Base-by-base conservation (phyloP, 2,329 filamentous ascomycete species). In the Hysterium pulicare region DNA sequence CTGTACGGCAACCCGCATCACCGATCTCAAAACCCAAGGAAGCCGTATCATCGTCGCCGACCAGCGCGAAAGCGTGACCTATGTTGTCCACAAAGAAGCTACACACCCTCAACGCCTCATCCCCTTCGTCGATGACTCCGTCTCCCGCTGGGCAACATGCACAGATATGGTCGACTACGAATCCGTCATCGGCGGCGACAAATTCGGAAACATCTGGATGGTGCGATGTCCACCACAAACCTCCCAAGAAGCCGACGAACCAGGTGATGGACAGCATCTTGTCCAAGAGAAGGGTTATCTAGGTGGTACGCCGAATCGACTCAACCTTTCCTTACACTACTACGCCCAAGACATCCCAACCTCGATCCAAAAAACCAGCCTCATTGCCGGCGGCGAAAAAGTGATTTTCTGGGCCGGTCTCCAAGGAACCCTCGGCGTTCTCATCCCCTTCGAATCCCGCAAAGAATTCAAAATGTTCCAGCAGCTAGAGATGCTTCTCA, bases 401-500 rank as follows among this genome's bases (percentile, higher is more conserved):
- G 82, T 97, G 31, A 72, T 98, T 2, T 77, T 98, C 40, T 98
- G 93, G 93, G 87, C 86, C 51, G 94, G 94, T 16, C 75, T 98
- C 15, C 91, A 96, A 69, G 94, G 93, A 37, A 97, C 93, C 0
- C 81, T 99, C 30, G 93, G 91, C 37, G 88, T 95, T 40, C 77
- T 98, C 36, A 86, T 98, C 35, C 93, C 94, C 0, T 97, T 99
- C 62, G 75, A 90, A 35, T 86, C 84, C 49, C 86, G 94, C 28
- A 90, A 97, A 61, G 91, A 97, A 58, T 87, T 94, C 38, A 93
- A 97, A 66, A 97, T 98, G 71, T 98, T 98, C 79, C 90, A 96
- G 66, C 89, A 82, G 47, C 76, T 98, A 19, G 93, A 98, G 70
- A 83, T 86, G 61, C 87, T 95, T 60, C 77, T 99, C 64, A 81